phyloP scores from a whole-genome alignment of 1,284 basidiomycete genomes.

The Xanthoconium separans region DNA sequence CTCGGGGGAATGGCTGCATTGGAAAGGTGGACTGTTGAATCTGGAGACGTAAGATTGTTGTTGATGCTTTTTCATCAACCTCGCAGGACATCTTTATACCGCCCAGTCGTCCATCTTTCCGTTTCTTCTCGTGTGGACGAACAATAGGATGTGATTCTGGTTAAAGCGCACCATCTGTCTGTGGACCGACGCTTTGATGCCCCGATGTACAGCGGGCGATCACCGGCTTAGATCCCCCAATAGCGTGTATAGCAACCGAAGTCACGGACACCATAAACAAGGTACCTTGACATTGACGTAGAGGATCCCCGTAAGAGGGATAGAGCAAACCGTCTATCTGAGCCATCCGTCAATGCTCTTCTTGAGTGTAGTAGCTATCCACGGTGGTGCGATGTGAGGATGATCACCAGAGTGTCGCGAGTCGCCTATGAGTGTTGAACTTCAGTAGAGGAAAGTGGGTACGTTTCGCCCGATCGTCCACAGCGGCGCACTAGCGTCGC shows the following conservation, averaged over 20 bases:
- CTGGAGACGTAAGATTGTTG: not conserved
- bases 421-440: no score
- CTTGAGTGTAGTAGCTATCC: not conserved
- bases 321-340: not conserved
- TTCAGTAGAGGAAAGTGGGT: not conserved
- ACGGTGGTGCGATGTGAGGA: not conserved
- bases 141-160: not conserved
- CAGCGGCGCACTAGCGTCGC: no score
- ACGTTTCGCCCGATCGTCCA: not conserved
- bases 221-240: not conserved
- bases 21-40: not conserved
- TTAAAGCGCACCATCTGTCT: no score
- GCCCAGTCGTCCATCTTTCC: not conserved
- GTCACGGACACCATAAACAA: not conserved
- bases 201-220: not conserved
- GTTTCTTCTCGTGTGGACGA: not conserved
- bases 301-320: not conserved
- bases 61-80: not conserved
- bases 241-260: not conserved
- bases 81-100: slow-evolving; percentile 8
- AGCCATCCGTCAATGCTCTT: not conserved
- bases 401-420: not conserved
- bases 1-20: slow-evolving; percentile 14
- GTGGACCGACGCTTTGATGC: not conserved
- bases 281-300: not conserved